phyloP scores from a whole-genome alignment of 768 basidiomycete species.

The Tulasnella sp. region DNA sequence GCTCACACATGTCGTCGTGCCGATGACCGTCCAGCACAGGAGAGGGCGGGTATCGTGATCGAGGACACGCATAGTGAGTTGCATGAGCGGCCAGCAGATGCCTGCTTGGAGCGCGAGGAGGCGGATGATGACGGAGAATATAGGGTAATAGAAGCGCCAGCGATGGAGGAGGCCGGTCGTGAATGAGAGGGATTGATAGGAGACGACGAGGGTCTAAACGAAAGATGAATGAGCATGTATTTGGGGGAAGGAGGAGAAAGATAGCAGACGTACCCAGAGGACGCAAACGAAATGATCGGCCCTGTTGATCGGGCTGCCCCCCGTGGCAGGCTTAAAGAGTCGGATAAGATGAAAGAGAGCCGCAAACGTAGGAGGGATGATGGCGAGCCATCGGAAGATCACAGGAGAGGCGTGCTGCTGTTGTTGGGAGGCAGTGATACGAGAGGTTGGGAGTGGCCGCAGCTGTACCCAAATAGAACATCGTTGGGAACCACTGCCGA shows the following conservation, averaged over 20 bases:
- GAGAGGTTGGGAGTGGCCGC: conserved; percentile 9
- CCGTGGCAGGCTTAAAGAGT: conserved; percentile 30
- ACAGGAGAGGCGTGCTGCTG: background rate
- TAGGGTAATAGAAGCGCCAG: conserved; percentile 86
- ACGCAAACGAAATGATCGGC: conserved; percentile 57
- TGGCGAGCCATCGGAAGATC: conserved; percentile 13
- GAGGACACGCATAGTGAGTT: conserved; percentile 66
- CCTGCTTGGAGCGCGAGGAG: conserved; percentile 77
- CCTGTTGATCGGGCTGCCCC: conserved; percentile 22
- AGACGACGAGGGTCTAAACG: conserved; percentile 73
- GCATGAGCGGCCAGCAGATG: conserved; percentile 93
- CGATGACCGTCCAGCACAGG: conserved; percentile 83
- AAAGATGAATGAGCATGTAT: background rate
- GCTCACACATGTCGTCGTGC: conserved; percentile 26
- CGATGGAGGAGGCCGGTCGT: conserved; percentile 82
- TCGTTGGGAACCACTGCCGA: background rate
- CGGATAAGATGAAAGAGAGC: conserved; percentile 51
- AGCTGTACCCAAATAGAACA: background rate
- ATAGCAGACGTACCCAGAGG: conserved; percentile 40
- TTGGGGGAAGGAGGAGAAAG: background rate
- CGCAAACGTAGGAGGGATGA: conserved; percentile 33
- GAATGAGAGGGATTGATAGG: conserved; percentile 75
- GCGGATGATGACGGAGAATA: conserved; percentile 78
- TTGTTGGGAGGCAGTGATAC: conserved; percentile 3
- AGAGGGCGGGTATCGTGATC: conserved; percentile 61